phyloP scores from a whole-genome alignment of 1,284 basidiomycete genomes.

The Leccinum solheimii region DNA sequence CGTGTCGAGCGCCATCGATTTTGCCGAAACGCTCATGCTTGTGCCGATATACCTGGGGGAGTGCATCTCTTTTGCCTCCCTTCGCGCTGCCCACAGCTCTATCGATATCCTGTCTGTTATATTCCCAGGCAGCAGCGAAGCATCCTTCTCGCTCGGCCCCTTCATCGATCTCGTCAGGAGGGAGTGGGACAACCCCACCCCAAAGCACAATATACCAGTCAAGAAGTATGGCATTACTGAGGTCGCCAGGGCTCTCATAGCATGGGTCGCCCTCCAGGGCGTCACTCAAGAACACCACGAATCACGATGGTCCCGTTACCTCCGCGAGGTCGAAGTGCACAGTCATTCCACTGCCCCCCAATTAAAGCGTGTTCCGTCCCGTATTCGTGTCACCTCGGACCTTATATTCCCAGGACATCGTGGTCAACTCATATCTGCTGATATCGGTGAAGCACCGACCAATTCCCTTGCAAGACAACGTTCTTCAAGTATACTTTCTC shows the following conservation, averaged over 20 bases:
- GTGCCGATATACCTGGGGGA: conserved; percentile 72
- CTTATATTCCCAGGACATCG: conserved; percentile 60
- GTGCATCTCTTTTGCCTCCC: conserved; percentile 71
- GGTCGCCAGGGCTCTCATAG: conserved; percentile 65
- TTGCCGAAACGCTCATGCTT: conserved; percentile 69
- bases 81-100: conserved; percentile 70
- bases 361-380: conserved; percentile 46
- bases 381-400: conserved; percentile 68
- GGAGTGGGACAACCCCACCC: conserved; percentile 64
- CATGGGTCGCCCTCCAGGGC: conserved; percentile 75
- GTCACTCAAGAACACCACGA: conserved; percentile 79
- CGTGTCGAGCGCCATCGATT: conserved; percentile 59
- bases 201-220: conserved; percentile 54
- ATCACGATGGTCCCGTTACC: conserved; percentile 59
- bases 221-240: conserved; percentile 63
- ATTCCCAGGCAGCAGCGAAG: conserved; percentile 73
- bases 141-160: conserved; percentile 75
- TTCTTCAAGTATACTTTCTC: conserved; percentile 31
- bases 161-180: conserved; percentile 70
- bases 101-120: conserved; percentile 70
- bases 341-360: conserved; percentile 39
- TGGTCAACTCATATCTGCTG: conserved; percentile 70
- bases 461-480: conserved; percentile 28
- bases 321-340: conserved; percentile 66
- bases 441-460: conserved; percentile 59